Conservation (phyloP, 345 rosid species). For the Dovyalis caffra region DNA sequence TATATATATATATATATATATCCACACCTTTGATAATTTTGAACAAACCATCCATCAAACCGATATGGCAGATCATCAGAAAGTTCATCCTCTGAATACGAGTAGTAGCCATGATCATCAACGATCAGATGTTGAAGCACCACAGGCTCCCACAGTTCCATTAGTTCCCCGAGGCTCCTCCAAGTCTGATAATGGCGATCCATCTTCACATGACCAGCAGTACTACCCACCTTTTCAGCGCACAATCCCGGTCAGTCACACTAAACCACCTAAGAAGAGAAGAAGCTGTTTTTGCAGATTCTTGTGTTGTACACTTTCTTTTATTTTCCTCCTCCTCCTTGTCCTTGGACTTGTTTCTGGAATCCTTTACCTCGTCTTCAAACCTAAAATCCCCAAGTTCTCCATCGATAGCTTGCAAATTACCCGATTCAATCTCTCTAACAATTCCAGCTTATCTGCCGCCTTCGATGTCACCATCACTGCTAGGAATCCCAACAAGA, state of each 20-base stretch:
- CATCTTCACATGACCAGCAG: neutral
- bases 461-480: constrained; percentile 63
- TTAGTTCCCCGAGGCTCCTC: constrained; percentile 45
- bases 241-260: constrained; percentile 34
- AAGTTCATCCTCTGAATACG: constrained; percentile 50
- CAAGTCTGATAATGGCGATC: constrained; percentile 49
- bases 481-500: constrained; percentile 68
- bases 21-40: no score
- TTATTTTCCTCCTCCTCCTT: constrained; percentile 50
- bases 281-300: constrained; percentile 60
- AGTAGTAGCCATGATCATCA: neutral
- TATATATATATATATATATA: no score
- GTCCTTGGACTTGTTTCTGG: constrained; percentile 43
- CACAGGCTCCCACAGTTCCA: constrained; percentile 45
- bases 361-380: constrained; percentile 66
- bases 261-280: constrained; percentile 44
- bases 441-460: constrained; percentile 49
- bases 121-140: constrained; percentile 48
- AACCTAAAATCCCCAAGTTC: constrained; percentile 70
- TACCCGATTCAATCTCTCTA: constrained; percentile 43
- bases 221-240: constrained; percentile 35
- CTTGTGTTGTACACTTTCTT: constrained; percentile 60
- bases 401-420: constrained; percentile 55
- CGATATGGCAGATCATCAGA: constrained; percentile 48
- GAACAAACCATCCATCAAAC: neutral